Evolutionary conservation across 768 basidiomycete species (phyloP), one percentile per base, ranked within the genome.

Genomic region (Termitomyces eurrhizus): DNA sequence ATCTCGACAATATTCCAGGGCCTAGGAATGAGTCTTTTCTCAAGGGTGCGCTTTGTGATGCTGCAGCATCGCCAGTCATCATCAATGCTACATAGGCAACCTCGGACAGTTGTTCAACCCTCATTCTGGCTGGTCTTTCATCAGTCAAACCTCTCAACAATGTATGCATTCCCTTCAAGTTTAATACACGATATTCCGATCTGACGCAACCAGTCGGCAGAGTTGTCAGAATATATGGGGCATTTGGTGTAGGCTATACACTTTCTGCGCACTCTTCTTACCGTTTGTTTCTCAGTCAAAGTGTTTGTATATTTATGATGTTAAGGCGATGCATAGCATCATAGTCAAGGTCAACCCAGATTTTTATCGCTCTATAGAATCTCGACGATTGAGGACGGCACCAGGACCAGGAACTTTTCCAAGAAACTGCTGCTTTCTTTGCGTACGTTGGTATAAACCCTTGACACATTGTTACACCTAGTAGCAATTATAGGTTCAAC

Each of bases 1-100:
- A 70, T 36, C 64, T 78, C n/a, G 70, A 72, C 50, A 73, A 75
- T 59, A 65, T 75, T 49, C 74, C 73, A 2, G 76, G 77, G 3
- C 77, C 76, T 3, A 59, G 56, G 7, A 63, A 69, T 3, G 49
- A 60, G 2, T 74, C 75, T 0, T 70, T 72, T 51, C 57, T 67
- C 46, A 72, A 67, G 57, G 77, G 76, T 74, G 16, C 13, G 46
- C 16, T 26, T 26, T 18, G 13, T 21, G 45, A 21, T 7, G 1
- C 7, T 39, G 13, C 21, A 37, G 29, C 11, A 11, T 11, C 13
- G 24, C 52, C 8, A 36, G 8, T 11, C 33, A 36, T 24, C 14
- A 35, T 29, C 24, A n/a, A 37, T 56, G 26, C 14, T 49, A 18
- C 14, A 35, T 52, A 68, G 67, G 67, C 12, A 68, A 67, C 53